phyloP scores from a whole-genome alignment of 139 green algal species.

The Monoraphidium neglectum region DNA sequence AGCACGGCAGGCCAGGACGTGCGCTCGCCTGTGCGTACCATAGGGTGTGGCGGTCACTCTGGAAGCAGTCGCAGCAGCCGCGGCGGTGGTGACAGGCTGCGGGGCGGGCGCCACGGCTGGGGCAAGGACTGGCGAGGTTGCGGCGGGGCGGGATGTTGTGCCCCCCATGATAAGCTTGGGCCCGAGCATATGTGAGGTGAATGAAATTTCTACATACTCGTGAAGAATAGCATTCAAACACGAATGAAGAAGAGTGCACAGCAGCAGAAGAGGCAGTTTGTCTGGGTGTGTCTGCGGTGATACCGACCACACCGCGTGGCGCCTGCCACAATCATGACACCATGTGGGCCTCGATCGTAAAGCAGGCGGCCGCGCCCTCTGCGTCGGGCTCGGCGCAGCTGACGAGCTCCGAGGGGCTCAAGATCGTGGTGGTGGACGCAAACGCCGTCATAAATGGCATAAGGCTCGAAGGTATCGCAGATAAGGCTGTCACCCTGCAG shows the following conservation, averaged over 20 bases:
- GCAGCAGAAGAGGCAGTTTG: not conserved
- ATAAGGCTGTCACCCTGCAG: conserved; percentile 69
- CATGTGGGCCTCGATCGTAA: conserved; percentile 34
- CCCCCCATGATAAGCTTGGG: not conserved
- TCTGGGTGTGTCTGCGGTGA: not conserved
- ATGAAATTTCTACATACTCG: not conserved
- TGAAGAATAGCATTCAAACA: not conserved
- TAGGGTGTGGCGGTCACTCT: too few species aligned
- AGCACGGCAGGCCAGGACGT: too few species aligned
- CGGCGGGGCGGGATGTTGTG: too few species aligned
- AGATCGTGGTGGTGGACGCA: conserved; percentile 73
- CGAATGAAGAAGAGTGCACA: not conserved
- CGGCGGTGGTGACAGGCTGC: too few species aligned
- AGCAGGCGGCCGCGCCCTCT: not conserved
- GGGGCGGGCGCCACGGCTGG: too few species aligned
- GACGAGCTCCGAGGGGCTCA: conserved; percentile 8
- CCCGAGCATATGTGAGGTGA: not conserved
- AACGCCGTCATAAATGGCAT: conserved; percentile 88
- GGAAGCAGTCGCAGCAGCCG: too few species aligned
- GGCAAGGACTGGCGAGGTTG: too few species aligned
- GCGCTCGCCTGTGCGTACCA: too few species aligned
- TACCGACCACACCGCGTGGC: not conserved
- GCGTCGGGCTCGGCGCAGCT: conserved; percentile 2
- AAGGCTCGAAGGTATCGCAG: conserved; percentile 52
- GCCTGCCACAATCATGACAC: not conserved